A percentile compares a stretch with the other conserved stretches of the same genome.
phyloP scores from a whole-genome alignment of 805 yeast genomes.

The Suhomyces emberorum region DNA sequence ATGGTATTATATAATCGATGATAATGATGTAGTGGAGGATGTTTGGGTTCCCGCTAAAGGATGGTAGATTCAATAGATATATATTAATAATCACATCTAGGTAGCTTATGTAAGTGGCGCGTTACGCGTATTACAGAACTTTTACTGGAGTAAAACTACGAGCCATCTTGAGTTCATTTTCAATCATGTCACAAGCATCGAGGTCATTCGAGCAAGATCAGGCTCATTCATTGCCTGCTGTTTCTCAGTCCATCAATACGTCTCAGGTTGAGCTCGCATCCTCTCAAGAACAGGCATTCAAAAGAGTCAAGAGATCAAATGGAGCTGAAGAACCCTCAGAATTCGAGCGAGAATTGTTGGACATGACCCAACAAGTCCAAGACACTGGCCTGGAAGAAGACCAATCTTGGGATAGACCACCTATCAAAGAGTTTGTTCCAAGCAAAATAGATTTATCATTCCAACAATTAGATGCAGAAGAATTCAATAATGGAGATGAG shows the following conservation, averaged over 20 bases:
- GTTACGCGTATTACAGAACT: background rate
- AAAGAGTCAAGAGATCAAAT: constrained; percentile 31
- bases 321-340: constrained; percentile 37
- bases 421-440: constrained; percentile 52
- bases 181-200: background rate
- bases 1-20: constrained; percentile 54
- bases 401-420: constrained; percentile 54
- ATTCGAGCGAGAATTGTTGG: constrained; percentile 38
- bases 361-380: constrained; percentile 30
- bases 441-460: constrained; percentile 55
- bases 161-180: background rate
- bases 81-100: too few relatives aligned
- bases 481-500: constrained; percentile 54
- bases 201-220: constrained; percentile 13
- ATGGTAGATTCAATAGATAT: too few relatives aligned
- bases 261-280: constrained; percentile 21
- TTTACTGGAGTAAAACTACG: background rate
- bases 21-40: constrained; percentile 47
- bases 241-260: constrained; percentile 18
- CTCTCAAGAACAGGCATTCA: constrained; percentile 29
- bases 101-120: background rate
- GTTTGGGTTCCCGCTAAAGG: constrained; percentile 66
- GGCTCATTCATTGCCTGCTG: constrained; percentile 36
- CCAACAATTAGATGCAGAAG: constrained; percentile 96
- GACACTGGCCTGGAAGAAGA: constrained; percentile 24